Evolutionary conservation across 2,329 filamentous ascomycete genomes (phyloP).

Genomic region (Rhinocladiella similis): DNA sequence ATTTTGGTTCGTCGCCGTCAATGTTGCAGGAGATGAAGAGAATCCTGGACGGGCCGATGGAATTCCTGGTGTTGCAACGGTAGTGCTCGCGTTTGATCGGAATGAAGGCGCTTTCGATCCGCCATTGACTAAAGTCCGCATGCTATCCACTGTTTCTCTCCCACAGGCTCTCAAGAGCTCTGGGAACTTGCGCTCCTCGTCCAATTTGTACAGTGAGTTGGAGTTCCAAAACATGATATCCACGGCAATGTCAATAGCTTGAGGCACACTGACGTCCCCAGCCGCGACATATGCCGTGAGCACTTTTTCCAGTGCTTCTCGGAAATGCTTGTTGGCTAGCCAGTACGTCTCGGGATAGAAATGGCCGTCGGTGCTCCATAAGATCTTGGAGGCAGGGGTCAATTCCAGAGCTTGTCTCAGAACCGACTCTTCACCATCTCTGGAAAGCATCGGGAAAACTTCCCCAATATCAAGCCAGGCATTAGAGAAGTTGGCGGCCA

Average conservation of each 20-base stretch:
- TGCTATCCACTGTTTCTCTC: constrained; percentile 20
- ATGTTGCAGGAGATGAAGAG: constrained; percentile 7
- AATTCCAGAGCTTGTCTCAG: constrained; percentile 73
- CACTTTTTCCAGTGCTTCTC: constrained; percentile 67
- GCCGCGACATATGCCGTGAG: constrained; percentile 67
- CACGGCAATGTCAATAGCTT: constrained; percentile 65
- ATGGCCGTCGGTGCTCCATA: constrained; percentile 81
- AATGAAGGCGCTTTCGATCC: constrained; percentile 24
- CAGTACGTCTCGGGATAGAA: constrained; percentile 77
- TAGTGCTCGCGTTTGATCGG: constrained; percentile 22
- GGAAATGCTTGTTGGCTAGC: constrained; percentile 70
- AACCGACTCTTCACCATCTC: constrained; percentile 71
- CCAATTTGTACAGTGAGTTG: constrained; percentile 70
- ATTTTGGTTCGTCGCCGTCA: constrained; percentile 3
- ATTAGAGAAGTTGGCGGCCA: constrained; percentile 75
- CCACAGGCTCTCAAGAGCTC: constrained; percentile 29
- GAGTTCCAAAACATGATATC: constrained; percentile 76
- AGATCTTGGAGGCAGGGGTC: constrained; percentile 70
- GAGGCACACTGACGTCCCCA: constrained; percentile 59
- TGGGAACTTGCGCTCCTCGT: constrained; percentile 36
- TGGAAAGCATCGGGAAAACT: constrained; percentile 75
- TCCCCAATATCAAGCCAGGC: constrained; percentile 82
- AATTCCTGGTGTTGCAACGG: constrained; percentile 13
- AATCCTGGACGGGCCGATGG: constrained; percentile 10
- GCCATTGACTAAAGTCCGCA: constrained; percentile 28